Evolutionary conservation across 176 grass and related monocot species (phyloP).

Genomic region (Bothriochloa decipiens): DNA sequence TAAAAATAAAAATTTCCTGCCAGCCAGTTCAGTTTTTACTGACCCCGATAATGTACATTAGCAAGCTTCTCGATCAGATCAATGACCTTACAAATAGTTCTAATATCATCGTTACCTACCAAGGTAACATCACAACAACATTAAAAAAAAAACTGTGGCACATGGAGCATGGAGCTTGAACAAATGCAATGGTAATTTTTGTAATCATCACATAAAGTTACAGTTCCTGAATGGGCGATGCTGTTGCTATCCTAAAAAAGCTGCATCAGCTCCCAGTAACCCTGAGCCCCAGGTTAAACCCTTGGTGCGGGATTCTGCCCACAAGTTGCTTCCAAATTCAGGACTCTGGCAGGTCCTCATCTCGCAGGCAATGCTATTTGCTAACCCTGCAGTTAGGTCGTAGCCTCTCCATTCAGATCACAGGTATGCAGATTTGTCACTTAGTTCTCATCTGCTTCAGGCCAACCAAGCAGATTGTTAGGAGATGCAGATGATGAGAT

Average conservation of each 20-base stretch:
- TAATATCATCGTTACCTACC: not conserved
- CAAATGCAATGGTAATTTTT: constrained; percentile 29
- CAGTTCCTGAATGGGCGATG: constrained; percentile 48
- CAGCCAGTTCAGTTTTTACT: not conserved
- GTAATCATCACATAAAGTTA: constrained; percentile 38
- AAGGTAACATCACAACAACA: constrained; percentile 7
- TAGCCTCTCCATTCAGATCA: constrained; percentile 29
- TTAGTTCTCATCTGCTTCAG: constrained; percentile 54
- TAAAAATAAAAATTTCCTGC: too few relatives aligned
- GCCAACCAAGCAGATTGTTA: constrained; percentile 23
- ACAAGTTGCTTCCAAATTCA: constrained; percentile 28
- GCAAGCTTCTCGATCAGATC: not conserved
- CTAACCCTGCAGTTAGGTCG: constrained; percentile 36
- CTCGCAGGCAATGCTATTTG: constrained; percentile 29
- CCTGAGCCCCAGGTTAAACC: constrained; percentile 17
- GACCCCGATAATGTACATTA: not conserved
- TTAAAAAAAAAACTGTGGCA: constrained; percentile 28
- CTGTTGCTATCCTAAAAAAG: constrained; percentile 51
- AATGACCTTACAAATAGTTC: not conserved
- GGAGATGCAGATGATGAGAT: not conserved
- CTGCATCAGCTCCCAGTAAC: constrained; percentile 46
- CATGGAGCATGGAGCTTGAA: constrained; percentile 18
- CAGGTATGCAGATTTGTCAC: constrained; percentile 6
- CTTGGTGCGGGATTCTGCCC: constrained; percentile 17
- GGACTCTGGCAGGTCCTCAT: constrained; percentile 26